Evolutionary conservation across 768 basidiomycete species (phyloP), one percentile per base, ranked within the genome.

Genomic region (Piloderma croceum): DNA sequence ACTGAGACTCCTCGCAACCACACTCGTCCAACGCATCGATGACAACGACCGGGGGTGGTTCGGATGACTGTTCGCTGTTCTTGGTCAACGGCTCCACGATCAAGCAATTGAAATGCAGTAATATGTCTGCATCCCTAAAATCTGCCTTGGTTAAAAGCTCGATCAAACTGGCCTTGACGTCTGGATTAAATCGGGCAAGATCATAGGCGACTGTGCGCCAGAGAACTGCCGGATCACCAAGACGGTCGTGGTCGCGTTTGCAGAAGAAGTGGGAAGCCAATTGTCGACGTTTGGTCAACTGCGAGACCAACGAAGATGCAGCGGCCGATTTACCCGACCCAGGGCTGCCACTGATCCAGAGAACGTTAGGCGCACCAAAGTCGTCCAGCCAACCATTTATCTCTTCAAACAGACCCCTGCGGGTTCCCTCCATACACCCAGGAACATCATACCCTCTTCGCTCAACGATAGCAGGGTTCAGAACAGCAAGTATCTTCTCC

Each of bases 21-120:
- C 56, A 60, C 35, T 62, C 58, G 32, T 63, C 62, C 33, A 59
- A 31, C 4, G 61, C 62, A 42, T 63, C 62, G 25, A 63, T 46
- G 6, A 62, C 50, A 22, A 61, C 43, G 9, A 56, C 46, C 2
- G n/a, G n/a, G n/a, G 48, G 45, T n/a, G n/a, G n/a, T n/a, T n/a
- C n/a, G n/a, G n/a, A n/a, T n/a, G 19, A 45, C 31, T 13, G 42
- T 31, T 10, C 38, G 36, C 12, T 37, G 23, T 37, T 40, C 19
- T 18, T 36, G n/a, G n/a, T n/a, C n/a, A 56, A 39, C 5, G 56
- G 49, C 25, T 49, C 52, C 31, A 48, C 38, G 21, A 60, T 51
- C 3, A 56, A 39, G 19, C 43, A 27, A 3, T 34, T 38, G 36
- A 58, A 58, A 2, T 48, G 39, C 6, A 33, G 19, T 22, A 41